Evolutionary conservation across 75 land plant species (phyloP), one percentile per base, ranked within the genome.

Genomic region (Cupressus sempervirens): DNA sequence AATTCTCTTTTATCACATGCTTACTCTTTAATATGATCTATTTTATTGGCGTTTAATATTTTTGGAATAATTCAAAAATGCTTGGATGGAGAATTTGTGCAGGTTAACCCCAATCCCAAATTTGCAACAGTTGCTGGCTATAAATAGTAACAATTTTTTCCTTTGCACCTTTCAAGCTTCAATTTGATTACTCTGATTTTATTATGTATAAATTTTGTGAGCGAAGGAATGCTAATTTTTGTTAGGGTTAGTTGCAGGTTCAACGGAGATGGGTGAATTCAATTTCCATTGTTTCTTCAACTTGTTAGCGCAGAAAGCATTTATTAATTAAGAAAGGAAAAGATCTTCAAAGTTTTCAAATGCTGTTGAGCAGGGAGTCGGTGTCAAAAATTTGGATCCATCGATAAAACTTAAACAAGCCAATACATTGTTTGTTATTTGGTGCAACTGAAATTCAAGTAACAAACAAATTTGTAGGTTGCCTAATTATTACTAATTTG

Each of bases 251-350:
- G 52, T 7, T 89, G 86, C 95, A 96, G 97, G 98, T 95, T 96
- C 88, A 97, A 96, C 89, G 98, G 98, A 90, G 98, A 96, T 89
- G 97, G 98, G 98, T 96, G 76, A 18, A 94, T 87, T 0, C 11
- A 62, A 32, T 84, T 84, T 79, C 53, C 83, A n/a, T 83, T 54
- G 43, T 50, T 50, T 50, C 53, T 50, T 50, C 53, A 50, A 50
- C 53, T 50, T 50, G 15, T 50, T 50, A 12, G 14, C 53, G 12
- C 53, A 50, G 53, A 50, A 50, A 50, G 50, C 10, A 8, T 48
- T 48, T 48, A 10, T 48, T 48, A 48, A 7, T 48, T 48, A 48
- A 48, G 11, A 48, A 48, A 48, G 9, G 50, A 48, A 48, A 43
- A 48, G 50, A 48, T 9, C 53, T 50, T 13, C 53, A 50, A 50